Conservation (phyloP, 2,329 filamentous ascomycete genomes). For the Metarhizium guizhouense region DNA sequence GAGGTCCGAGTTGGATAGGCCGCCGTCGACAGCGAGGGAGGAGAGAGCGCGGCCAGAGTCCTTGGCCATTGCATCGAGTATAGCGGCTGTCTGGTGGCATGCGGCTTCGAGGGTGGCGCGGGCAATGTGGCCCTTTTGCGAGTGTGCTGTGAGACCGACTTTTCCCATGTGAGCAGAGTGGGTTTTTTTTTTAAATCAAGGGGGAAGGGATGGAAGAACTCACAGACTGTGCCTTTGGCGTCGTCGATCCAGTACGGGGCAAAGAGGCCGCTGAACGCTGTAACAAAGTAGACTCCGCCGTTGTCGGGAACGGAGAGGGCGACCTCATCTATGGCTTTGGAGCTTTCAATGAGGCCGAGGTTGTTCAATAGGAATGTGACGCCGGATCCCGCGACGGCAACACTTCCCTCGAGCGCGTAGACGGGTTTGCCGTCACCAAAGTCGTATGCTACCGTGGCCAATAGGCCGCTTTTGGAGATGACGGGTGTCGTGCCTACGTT, state of each 20-base stretch:
- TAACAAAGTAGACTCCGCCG: slow-evolving; percentile 79
- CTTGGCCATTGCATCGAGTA: slow-evolving; percentile 83
- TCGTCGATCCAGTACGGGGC: slow-evolving; percentile 95
- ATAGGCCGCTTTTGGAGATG: slow-evolving; percentile 71
- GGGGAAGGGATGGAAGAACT: slow-evolving; percentile 19
- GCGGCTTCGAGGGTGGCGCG: slow-evolving; percentile 84
- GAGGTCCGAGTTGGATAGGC: slow-evolving; percentile 80
- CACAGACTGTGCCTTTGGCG: slow-evolving; percentile 76
- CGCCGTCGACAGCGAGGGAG: slow-evolving; percentile 75
- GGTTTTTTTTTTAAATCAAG: background rate
- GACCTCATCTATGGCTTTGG: slow-evolving; percentile 40
- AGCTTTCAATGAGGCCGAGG: slow-evolving; percentile 47
- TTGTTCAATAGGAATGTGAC: slow-evolving; percentile 66
- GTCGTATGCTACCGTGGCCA: slow-evolving; percentile 83
- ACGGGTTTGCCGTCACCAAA: slow-evolving; percentile 57
- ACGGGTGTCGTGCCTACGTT: slow-evolving; percentile 81
- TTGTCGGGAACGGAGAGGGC: slow-evolving; percentile 55
- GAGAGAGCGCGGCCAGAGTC: slow-evolving; percentile 70
- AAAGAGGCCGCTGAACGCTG: slow-evolving; percentile 83
- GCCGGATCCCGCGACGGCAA: slow-evolving; percentile 73
- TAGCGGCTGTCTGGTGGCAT: slow-evolving; percentile 88
- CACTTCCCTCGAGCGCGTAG: slow-evolving; percentile 77
- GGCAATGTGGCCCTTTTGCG: slow-evolving; percentile 76
- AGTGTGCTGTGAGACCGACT: slow-evolving; percentile 80
- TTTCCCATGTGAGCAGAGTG: background rate